Conservation (phyloP, 495 filamentous ascomycete species). For the Podospora sp. region DNA sequence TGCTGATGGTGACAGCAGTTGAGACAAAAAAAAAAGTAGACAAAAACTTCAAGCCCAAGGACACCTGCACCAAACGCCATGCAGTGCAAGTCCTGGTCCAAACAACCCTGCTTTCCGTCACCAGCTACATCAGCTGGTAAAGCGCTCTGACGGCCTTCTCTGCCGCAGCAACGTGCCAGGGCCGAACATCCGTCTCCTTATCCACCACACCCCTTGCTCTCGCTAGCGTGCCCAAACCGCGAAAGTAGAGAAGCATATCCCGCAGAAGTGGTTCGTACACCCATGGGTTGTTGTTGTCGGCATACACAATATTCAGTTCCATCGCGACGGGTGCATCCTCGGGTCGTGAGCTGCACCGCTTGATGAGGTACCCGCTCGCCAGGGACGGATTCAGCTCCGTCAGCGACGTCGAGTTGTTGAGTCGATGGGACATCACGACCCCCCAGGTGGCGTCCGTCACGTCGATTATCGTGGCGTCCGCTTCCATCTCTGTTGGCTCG, state of each 20-base stretch:
- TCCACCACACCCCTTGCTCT: slow-evolving; percentile 67
- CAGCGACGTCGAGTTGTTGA: slow-evolving; percentile 65
- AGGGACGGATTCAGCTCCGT: slow-evolving; percentile 66
- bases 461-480: slow-evolving; percentile 76
- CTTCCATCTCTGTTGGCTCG: slow-evolving; percentile 58
- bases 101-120: not conserved
- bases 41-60: not conserved
- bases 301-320: slow-evolving; percentile 68
- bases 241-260: slow-evolving; percentile 75
- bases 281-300: slow-evolving; percentile 48
- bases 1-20: not conserved
- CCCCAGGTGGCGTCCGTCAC: slow-evolving; percentile 80
- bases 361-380: slow-evolving; percentile 74
- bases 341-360: slow-evolving; percentile 63
- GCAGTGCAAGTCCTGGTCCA: not conserved
- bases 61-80: slow-evolving; percentile 1
- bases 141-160: slow-evolving; percentile 64
- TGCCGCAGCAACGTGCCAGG: slow-evolving; percentile 86
- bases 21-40: not conserved
- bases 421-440: slow-evolving; percentile 69
- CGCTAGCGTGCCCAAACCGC: slow-evolving; percentile 74
- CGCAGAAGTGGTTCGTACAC: slow-evolving; percentile 63
- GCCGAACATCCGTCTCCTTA: slow-evolving; percentile 64
- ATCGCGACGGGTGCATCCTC: slow-evolving; percentile 66
- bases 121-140: slow-evolving; percentile 55